phyloP scores from a whole-genome alignment of 768 basidiomycete genomes.

The Trametes cubensis region DNA sequence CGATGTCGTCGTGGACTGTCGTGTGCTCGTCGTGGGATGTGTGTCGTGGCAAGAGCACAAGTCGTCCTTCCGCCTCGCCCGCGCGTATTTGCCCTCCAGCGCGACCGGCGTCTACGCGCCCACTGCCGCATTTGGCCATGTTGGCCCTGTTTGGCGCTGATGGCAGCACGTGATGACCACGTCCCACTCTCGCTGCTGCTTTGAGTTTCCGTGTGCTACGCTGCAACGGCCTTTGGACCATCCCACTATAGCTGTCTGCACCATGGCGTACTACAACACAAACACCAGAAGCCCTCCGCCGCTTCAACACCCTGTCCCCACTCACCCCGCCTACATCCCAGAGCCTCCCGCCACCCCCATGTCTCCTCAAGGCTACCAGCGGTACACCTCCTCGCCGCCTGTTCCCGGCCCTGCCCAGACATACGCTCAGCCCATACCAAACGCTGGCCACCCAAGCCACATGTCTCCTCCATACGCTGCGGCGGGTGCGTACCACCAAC shows the following conservation, averaged over 20 bases:
- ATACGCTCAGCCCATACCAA: conserved; percentile 35
- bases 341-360: conserved; percentile 78
- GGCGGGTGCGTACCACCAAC: conserved; percentile 35
- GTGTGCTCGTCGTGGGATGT: conserved; percentile 4
- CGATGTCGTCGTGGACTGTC: conserved; percentile 4
- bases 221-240: background rate
- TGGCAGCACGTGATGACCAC: conserved; percentile 18
- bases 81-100: background rate
- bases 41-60: conserved; percentile 23
- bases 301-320: conserved; percentile 85
- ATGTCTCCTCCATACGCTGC: conserved; percentile 25
- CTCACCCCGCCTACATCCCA: conserved; percentile 83
- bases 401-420: conserved; percentile 21
- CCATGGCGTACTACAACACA: conserved; percentile 45
- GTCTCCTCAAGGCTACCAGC: conserved; percentile 75
- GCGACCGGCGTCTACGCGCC: conserved; percentile 12
- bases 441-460: conserved; percentile 13
- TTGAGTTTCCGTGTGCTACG: background rate
- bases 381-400: conserved; percentile 67
- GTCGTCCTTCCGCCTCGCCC: background rate
- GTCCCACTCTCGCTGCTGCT: conserved; percentile 8
- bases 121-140: background rate
- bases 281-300: conserved; percentile 67
- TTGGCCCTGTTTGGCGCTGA: conserved; percentile 13
- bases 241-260: background rate